Base-by-base conservation (phyloP, 306 rosid species). In the Rubus parviflorus region DNA sequence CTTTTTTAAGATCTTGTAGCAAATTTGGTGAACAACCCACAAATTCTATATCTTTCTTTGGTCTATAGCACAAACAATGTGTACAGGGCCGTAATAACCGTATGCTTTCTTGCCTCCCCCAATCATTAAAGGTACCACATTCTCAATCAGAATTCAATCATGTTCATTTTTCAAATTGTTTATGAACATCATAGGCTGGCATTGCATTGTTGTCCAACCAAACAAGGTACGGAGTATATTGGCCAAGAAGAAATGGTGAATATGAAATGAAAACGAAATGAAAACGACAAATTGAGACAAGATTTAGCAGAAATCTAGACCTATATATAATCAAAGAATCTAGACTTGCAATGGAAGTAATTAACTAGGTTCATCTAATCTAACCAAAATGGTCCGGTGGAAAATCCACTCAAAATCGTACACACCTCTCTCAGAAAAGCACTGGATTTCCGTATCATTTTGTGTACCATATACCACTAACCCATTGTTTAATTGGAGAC, bases 91-190 rank as follows among this genome's bases (percentile, higher is more conserved):
- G 62, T 56, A 52, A 54, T 48, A 70, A 45, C 60, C 69, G 49
- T 67, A 23, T 84, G 86, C 72, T 43, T 79, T 45, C 77, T 77
- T 84, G 88, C 68, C 83, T 54, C 77, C 90, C 73, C 67, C 74
- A 75, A 61, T 81, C 74, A 79, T 47, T 82, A 16, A 66, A 30
- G 47, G 72, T n/a, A 53, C 51, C 70, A 74, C 53, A 20, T 25
- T 81, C 66, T 53, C 10, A 20, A 68, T 80, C 76, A 64, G 76
- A 83, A 71, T 60, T 72, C 78, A 68, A 73, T 82, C 83, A 78
- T 43, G 60, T 68, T 20, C 16, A 13, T 47, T 8, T 22, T 45
- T 14, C 16, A 3, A 73, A 23, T 81, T 70, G 75, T 51, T 70
- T 75, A 48, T n/a, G 46, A 63, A 38, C 35, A 23, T n/a, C 30